These are phyloP conservation scores for Cercophora samala DNA, from an alignment of 495 filamentous ascomycete species.

Conservation along the genomic window DNA sequence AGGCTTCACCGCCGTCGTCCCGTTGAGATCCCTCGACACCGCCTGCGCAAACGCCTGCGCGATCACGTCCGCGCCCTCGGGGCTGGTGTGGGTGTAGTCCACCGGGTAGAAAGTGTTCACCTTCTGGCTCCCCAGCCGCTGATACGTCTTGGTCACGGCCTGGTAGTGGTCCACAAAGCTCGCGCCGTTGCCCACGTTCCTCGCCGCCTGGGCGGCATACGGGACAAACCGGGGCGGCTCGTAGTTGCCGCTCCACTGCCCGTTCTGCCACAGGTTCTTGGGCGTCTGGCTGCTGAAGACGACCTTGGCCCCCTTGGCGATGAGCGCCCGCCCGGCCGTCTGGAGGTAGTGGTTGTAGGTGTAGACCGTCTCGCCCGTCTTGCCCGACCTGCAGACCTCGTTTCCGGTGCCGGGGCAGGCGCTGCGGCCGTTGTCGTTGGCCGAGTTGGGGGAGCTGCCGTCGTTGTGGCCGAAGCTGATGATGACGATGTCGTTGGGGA, in stretches of 20 bases:
- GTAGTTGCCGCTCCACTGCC: slow-evolving; percentile 43
- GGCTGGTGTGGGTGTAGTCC: slow-evolving; percentile 65
- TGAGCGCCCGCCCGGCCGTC: slow-evolving; percentile 50
- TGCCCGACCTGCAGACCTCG: slow-evolving; percentile 53
- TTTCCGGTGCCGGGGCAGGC: slow-evolving; percentile 53
- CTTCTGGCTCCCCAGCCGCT: slow-evolving; percentile 46
- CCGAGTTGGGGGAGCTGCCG: slow-evolving; percentile 53
- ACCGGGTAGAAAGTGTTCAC: slow-evolving; percentile 51
- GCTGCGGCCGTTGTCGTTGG: slow-evolving; percentile 57
- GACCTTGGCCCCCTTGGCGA: slow-evolving; percentile 59
- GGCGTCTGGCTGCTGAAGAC: slow-evolving; percentile 62
- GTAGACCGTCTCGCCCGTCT: slow-evolving; percentile 50
- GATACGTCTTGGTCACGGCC: slow-evolving; percentile 52
- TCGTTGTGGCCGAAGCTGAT: slow-evolving; percentile 68
- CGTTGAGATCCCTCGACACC: slow-evolving; percentile 44
- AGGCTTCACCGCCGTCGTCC: slow-evolving; percentile 31
- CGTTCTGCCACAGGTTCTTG: slow-evolving; percentile 59
- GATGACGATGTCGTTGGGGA: slow-evolving; percentile 54
- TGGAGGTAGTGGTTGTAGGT: slow-evolving; percentile 57
- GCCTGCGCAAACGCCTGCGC: slow-evolving; percentile 62
- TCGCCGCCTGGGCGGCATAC: slow-evolving; percentile 53
- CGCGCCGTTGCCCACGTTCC: slow-evolving; percentile 38
- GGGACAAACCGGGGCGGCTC: slow-evolving; percentile 51
- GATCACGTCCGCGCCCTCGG: slow-evolving; percentile 55
- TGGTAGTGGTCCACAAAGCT: slow-evolving; percentile 61